Conservation (phyloP, 176 grass and related monocot genomes). For the Rhynchospora tenuis region DNA sequence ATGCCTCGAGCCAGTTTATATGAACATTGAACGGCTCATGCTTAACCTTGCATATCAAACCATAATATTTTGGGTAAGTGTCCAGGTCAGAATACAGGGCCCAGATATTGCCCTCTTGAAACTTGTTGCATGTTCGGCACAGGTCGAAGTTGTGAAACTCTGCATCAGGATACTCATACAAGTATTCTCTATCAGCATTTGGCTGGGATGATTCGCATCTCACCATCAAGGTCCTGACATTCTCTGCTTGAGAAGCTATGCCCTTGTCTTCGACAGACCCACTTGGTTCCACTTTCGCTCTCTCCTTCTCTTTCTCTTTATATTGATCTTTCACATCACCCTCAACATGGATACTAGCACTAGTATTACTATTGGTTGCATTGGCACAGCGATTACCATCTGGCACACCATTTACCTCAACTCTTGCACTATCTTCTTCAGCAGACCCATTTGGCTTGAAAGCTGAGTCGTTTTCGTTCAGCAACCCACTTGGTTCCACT, state of each 20-base stretch:
- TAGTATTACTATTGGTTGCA: no score
- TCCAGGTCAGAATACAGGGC: constrained; percentile 10
- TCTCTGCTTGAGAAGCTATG: neutral
- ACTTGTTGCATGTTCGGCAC: neutral
- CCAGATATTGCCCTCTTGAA: neutral
- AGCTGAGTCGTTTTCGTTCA: no score
- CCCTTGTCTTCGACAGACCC: neutral
- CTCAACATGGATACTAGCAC: no score
- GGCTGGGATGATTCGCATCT: neutral
- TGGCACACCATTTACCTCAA: no score
- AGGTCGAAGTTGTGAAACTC: neutral
- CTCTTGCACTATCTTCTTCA: no score
- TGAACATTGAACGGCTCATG: constrained; percentile 42
- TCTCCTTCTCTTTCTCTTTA: neutral
- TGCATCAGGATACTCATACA: neutral
- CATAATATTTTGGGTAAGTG: constrained; percentile 67
- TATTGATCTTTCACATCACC: no score
- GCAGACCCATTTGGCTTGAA: no score
- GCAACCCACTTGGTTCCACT: no score
- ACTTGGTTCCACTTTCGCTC: neutral
- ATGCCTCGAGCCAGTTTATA: constrained; percentile 68
- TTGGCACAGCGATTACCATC: no score
- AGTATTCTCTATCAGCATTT: neutral
- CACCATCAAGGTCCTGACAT: neutral
- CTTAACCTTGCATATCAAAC: constrained; percentile 56